Conservation (phyloP, 805 yeast species). For the Schizosaccharomyces japonicus region DNA sequence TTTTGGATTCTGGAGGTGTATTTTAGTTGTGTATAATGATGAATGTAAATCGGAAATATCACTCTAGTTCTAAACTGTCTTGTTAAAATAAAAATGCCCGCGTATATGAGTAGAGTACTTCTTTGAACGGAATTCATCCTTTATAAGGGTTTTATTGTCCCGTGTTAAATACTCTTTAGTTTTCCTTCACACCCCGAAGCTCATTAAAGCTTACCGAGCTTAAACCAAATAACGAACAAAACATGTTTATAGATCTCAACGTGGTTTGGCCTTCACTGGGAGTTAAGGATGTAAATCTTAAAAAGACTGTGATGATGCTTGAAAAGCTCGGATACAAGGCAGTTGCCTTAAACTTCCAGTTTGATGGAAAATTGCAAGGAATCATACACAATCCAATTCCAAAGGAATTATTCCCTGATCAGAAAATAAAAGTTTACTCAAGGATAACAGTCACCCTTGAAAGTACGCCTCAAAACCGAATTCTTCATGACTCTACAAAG, state of each 20-base stretch:
- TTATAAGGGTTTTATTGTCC: too few relatives aligned
- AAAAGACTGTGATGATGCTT: slow-evolving; percentile 7
- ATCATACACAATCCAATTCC: slow-evolving; percentile 19
- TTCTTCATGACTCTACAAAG: slow-evolving; percentile 16
- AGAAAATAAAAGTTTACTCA: slow-evolving; percentile 30
- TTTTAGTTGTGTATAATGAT: too few relatives aligned
- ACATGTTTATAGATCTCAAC: slow-evolving; percentile 18
- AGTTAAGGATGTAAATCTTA: neutral
- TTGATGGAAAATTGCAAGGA: slow-evolving; percentile 11
- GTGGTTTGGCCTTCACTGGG: slow-evolving; percentile 17
- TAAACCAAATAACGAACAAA: neutral
- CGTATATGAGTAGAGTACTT: too few relatives aligned
- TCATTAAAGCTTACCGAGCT: too few relatives aligned
- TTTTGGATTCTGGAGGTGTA: too few relatives aligned
- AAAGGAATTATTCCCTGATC: slow-evolving; percentile 17
- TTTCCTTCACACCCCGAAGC: too few relatives aligned
- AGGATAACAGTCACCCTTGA: slow-evolving; percentile 54
- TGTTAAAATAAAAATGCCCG: too few relatives aligned
- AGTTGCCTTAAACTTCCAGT: slow-evolving; percentile 44
- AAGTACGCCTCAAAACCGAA: slow-evolving; percentile 57
- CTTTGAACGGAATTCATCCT: too few relatives aligned
- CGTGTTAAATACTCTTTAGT: too few relatives aligned
- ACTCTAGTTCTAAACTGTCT: too few relatives aligned
- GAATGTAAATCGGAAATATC: too few relatives aligned
- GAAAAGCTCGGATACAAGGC: slow-evolving; percentile 36